Evolutionary conservation across 176 grass and related monocot species (phyloP), one percentile per base, ranked within the genome.

Genomic region (Triticum timopheevii): DNA sequence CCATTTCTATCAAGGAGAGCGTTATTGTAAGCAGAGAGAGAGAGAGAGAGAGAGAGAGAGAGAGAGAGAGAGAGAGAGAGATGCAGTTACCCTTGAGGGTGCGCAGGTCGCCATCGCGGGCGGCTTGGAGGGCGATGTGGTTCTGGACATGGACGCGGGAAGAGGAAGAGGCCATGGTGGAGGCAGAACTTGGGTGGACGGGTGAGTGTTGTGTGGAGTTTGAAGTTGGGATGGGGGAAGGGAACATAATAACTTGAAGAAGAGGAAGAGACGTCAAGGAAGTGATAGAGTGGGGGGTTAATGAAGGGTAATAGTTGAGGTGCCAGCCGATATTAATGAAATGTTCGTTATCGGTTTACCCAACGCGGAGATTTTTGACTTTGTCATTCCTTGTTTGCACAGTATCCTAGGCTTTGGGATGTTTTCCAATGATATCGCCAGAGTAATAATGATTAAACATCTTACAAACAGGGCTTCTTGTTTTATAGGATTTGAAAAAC

Each of bases 71-170:
- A 27, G 9, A 22, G 65, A 17, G 38, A 34, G 45, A 58, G 28
- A 17, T 22, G 2, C 3, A 13, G 16, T 47, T 84, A 91, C 89
- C 63, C 75, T 81, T 81, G 40, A 88, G 80, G 42, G 27, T 25
- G 70, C 64, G 39, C 76, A 85, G 49, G 83, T 85, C 40, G 61
- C 85, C 81, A 13, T 63, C 40, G 16, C 8, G 1, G 52, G 85
- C 67, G 10, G 73, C 89, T 63, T 77, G 22, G 35, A 88, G 35
- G 67, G 35, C 68, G 78, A 74, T 22, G 19, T 8, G 65, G 36
- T 17, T 36, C 35, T 7, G 17, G 9, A 70, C 68, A 11, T 39
- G 17, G 19, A 10, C 19, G 68, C 19, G 33, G 68, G 68, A 69
- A 34, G 66, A 70, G 34, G 68, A 70, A 10, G 50, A 27, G 25